Evolutionary conservation across 225 moss, liverwort and hornwort genomes (phyloP), one percentile per base, ranked within the genome.

Genomic region (Pseudisothecium myosuroides): DNA sequence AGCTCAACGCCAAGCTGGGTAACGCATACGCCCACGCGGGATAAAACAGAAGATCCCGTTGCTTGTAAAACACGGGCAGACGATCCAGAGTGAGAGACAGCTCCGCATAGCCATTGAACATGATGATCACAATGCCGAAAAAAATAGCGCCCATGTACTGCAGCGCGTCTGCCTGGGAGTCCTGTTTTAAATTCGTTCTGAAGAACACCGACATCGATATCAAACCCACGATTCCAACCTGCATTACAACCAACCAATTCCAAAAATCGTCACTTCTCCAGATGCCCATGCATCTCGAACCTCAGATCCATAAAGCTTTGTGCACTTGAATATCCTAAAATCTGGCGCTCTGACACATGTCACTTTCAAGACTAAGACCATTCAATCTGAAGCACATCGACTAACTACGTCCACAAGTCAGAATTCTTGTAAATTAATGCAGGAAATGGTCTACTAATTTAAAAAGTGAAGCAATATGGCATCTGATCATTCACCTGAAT

Each of bases 71-170:
- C 75, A 94, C 94, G 28, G 94, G 94, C 6, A 94, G 92, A 1
- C 94, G 92, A 52, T 90, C 92, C 6, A 94, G 88, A 10, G 94
- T 93, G 21, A 94, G 92, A 55, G 94, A 93, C 43, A 94, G 93
- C 90, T 94, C 94, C 43, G 94, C 94, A 34, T 94, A 93, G 29
- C 94, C 94, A 50, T 94, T 94, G 88, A 94, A 94, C 94, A 94
- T 91, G 32, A 94, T 91, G 21, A 92, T 93, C 29, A 94, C 92
- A 62, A 94, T 90, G 27, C 92, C 94, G 19, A 94, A 94, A 87
- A 93, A 94, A 63, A 94, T 93, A 63, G 93, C 93, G 18, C 94
- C 89, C 94, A 93, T 91, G 85, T 94, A 94, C 69, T 62, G 78
- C 73, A 93, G 50, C 39, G 82, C 94, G 63, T 94, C 94, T 2